phyloP scores from a whole-genome alignment of 805 yeast species.

The Yarrowia bubula region DNA sequence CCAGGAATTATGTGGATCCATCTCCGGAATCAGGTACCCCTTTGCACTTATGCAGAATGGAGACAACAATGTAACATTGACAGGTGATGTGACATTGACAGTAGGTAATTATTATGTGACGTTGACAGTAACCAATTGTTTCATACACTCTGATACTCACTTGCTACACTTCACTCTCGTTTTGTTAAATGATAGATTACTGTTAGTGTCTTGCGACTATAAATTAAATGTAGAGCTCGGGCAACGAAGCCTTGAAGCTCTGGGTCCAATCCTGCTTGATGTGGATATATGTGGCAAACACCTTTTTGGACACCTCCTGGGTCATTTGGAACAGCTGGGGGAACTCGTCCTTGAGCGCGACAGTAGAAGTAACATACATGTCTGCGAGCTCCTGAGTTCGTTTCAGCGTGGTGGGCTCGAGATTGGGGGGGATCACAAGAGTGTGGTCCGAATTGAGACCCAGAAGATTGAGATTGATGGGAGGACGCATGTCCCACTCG shows the following conservation, averaged over 20 bases:
- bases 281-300: constrained; percentile 15
- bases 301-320: constrained; percentile 9
- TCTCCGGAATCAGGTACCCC: too few relatives aligned
- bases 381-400: constrained; percentile 23
- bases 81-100: too few relatives aligned
- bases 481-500: constrained; percentile 24
- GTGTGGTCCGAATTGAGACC: constrained; percentile 11
- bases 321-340: constrained; percentile 20
- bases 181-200: too few relatives aligned
- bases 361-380: constrained; percentile 2
- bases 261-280: constrained; percentile 20
- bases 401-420: constrained; percentile 23
- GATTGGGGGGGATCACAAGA: constrained; percentile 10
- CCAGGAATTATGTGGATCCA: too few relatives aligned
- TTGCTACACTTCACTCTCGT: too few relatives aligned
- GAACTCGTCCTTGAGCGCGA: constrained; percentile 15
- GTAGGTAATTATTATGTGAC: too few relatives aligned
- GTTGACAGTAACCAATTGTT: too few relatives aligned
- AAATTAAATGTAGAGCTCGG: constrained; percentile 18
- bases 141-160: too few relatives aligned
- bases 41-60: too few relatives aligned
- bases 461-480: constrained; percentile 7
- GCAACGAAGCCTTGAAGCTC: constrained; percentile 3
- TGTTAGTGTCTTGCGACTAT: constrained; percentile 11
- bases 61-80: too few relatives aligned